Percentiles rank a stretch among this genome's conserved stretches.
Evolutionary conservation across 1,284 basidiomycete genomes (phyloP).

Genomic region (Coriolopsis trogii): DNA sequence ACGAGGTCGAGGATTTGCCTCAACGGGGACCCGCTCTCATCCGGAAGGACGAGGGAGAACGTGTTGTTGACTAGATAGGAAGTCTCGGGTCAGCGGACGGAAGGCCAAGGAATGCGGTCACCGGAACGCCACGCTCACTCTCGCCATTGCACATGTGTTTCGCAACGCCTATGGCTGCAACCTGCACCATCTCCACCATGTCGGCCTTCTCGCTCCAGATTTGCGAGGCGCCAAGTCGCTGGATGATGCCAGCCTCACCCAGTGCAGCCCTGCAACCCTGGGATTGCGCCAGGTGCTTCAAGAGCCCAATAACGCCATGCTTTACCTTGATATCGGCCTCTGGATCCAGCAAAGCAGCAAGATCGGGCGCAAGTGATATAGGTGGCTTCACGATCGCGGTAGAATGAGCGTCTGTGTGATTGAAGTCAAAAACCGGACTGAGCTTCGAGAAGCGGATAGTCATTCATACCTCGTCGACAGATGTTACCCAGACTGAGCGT

Average conservation of each 20-base stretch:
- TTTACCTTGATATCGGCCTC: slow-evolving; percentile 76
- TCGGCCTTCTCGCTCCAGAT: slow-evolving; percentile 76
- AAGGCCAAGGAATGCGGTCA: slow-evolving; percentile 1
- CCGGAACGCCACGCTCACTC: slow-evolving; percentile 51
- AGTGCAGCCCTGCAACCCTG: slow-evolving; percentile 64
- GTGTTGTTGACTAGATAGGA: slow-evolving; percentile 61
- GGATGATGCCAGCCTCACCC: slow-evolving; percentile 65
- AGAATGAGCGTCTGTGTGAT: slow-evolving; percentile 62
- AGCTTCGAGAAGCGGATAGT: slow-evolving; percentile 2
- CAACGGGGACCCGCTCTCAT: slow-evolving; percentile 47
- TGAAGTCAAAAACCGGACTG: slow-evolving; percentile 11
- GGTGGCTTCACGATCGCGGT: slow-evolving; percentile 57
- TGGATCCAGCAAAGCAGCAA: slow-evolving; percentile 41
- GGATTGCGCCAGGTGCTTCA: slow-evolving; percentile 85
- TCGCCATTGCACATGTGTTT: slow-evolving; percentile 86
- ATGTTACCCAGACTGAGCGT: slow-evolving; percentile 84
- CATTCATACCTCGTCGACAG: slow-evolving; percentile 66
- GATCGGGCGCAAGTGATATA: slow-evolving; percentile 48
- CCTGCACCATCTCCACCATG: slow-evolving; percentile 84
- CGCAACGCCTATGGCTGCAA: slow-evolving; percentile 84
- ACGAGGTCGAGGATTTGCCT: slow-evolving; percentile 76
- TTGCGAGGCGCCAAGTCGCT: slow-evolving; percentile 63
- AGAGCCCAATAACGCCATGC: slow-evolving; percentile 81
- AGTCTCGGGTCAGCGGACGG: slow-evolving; percentile 11
- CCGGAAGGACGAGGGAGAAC: slow-evolving; percentile 57